These are phyloP conservation scores for Byssothecium circinans DNA, from an alignment of 2,329 filamentous ascomycete species.

Conservation along the genomic window DNA sequence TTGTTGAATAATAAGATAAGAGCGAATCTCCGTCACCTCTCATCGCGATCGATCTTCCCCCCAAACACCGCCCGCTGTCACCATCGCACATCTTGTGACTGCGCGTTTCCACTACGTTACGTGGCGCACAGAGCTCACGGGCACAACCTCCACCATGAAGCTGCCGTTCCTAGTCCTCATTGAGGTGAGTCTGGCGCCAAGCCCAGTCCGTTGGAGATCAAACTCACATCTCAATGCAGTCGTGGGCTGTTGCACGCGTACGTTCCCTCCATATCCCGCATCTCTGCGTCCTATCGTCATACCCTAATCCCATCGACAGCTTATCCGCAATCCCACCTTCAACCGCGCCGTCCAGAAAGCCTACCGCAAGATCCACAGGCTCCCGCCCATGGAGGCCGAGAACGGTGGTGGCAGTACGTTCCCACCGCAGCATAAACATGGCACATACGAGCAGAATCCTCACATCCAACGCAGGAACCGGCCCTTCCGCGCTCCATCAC, in stretches of 20 bases:
- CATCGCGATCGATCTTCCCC: not conserved
- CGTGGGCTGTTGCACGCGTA: conserved; percentile 44
- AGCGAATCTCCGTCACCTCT: not conserved
- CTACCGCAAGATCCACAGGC: conserved; percentile 50
- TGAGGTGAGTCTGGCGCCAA: conserved; percentile 28
- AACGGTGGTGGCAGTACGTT: conserved; percentile 50
- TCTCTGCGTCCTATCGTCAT: conserved; percentile 4
- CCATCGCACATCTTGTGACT: not conserved
- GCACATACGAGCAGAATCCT: conserved; percentile 18
- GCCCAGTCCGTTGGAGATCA: conserved; percentile 3
- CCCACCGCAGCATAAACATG: conserved; percentile 7
- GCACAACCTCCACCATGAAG: conserved; percentile 19
- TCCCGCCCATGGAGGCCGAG: conserved; percentile 46
- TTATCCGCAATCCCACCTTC: conserved; percentile 58
- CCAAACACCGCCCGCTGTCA: conserved; percentile 3
- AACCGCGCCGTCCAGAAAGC: conserved; percentile 56
- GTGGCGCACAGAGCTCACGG: not conserved
- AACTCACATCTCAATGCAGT: conserved; percentile 34
- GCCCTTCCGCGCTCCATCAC: conserved; percentile 50
- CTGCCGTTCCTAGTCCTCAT: conserved; percentile 34
- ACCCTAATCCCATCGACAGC: conserved; percentile 30
- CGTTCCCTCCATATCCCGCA: conserved; percentile 8
- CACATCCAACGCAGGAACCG: conserved; percentile 23
- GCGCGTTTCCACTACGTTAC: conserved; percentile 1
- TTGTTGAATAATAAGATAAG: not conserved